Base-by-base conservation (phyloP, 140 eudicot genomes). In the Anethum foeniculum region DNA sequence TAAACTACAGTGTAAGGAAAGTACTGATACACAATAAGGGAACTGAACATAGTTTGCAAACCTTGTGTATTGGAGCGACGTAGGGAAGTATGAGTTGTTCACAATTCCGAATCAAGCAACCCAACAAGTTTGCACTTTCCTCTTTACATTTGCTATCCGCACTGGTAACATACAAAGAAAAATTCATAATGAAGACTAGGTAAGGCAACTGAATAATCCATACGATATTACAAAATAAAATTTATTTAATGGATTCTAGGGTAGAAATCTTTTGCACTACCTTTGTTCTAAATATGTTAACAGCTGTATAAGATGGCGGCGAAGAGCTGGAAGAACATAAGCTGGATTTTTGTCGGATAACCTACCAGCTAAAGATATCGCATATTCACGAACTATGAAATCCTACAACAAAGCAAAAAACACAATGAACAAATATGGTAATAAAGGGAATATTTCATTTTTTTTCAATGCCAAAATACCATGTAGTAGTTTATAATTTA, bases 271-370 rank as follows among this genome's bases (percentile, higher is more conserved):
- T 27, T 28, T 69, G 80, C 83, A 60, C 65, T 12, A 95, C 99
- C 99, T 95, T 86, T 95, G 93, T 44, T 90, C 90, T 78, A 95
- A 85, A 86, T 92, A 90, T 43, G 96, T 95, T 83, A 95, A 83
- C 79, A 95, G 48, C 81, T 95, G 99, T 76, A 92, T 95, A 69
- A 95, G 97, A 88, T 92, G 95, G 74, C 97, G 93, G 34, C 99
- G 92, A 67, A 95, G 97, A 38, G 99, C 99, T 79, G 99, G 99
- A 80, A 95, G 93, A 79, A 90, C 99, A 89, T 95, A 92, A 80
- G 99, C 97, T 56, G 99, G 99, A 86, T 95, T 95, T 74, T 92
- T 95, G 84, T 86, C 99, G 80, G 99, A 95, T 77, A 95, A 89
- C 82, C 99, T 91, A 60, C 99, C 99, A 82, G 99, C 97, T 68